A percentile compares a stretch with the other conserved stretches of the same genome.
Evolutionary conservation across 331 rosid genomes (phyloP).

Genomic region (Pyracantha coccinea): DNA sequence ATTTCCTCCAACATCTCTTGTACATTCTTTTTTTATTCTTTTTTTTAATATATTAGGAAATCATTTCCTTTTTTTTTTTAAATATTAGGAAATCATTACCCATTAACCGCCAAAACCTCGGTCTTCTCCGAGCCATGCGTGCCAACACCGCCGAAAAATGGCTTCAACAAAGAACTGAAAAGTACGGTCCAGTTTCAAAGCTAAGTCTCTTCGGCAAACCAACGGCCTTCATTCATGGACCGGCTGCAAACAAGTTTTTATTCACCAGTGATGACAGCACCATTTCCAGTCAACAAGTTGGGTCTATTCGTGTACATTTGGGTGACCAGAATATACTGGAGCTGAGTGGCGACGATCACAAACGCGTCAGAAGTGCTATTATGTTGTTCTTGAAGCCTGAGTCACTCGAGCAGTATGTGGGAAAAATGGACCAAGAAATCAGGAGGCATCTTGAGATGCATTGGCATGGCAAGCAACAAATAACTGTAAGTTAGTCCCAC

Average conservation of each 20-base stretch:
- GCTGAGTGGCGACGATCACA: conserved; percentile 50
- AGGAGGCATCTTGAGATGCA: conserved; percentile 42
- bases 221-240: conserved; percentile 55
- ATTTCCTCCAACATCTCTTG: too few species aligned
- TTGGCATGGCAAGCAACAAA: conserved; percentile 50
- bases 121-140: conserved; percentile 48
- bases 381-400: conserved; percentile 70
- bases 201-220: conserved; percentile 72
- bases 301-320: conserved; percentile 34
- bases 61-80: too few species aligned
- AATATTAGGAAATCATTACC: conserved; percentile 19
- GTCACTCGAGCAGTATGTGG: conserved; percentile 53
- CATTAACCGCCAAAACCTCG: conserved; percentile 46
- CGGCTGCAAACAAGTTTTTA: conserved; percentile 60
- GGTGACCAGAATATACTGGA: conserved; percentile 50
- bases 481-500: conserved; percentile 10
- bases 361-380: conserved; percentile 54
- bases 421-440: conserved; percentile 56
- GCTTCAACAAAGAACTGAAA: conserved; percentile 35
- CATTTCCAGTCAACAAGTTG: conserved; percentile 33
- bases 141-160: conserved; percentile 61
- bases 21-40: too few species aligned
- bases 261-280: conserved; percentile 23
- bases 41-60: too few species aligned
- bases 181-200: conserved; percentile 67